Evolutionary conservation across 805 yeast species (phyloP).

Genomic region (Yamadazyma phyllophila): DNA sequence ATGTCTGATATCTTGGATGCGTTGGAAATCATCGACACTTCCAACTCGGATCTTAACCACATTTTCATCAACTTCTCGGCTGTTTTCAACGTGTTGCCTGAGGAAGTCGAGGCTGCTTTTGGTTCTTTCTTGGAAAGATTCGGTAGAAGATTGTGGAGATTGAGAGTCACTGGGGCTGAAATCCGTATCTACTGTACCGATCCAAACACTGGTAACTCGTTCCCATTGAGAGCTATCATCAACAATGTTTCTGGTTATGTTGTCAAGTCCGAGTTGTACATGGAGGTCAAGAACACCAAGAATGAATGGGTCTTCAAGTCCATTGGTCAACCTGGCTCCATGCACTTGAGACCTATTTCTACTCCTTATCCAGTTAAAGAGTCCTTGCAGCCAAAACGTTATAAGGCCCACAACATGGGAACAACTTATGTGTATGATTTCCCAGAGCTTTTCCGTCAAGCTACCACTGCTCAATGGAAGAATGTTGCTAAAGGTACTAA

Average conservation of each 20-base stretch:
- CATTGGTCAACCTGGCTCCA: slow-evolving; percentile 89
- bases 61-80: slow-evolving; percentile 97
- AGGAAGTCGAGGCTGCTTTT: slow-evolving; percentile 95
- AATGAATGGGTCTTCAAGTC: slow-evolving; percentile 98
- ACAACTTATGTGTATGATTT: slow-evolving; percentile 97
- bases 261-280: slow-evolving; percentile 90
- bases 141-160: slow-evolving; percentile 94
- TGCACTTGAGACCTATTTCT: slow-evolving; percentile 94
- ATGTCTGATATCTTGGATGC: slow-evolving; percentile 96
- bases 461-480: slow-evolving; percentile 83
- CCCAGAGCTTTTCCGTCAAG: slow-evolving; percentile 98
- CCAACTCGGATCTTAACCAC: slow-evolving; percentile 94
- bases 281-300: slow-evolving; percentile 86
- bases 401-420: slow-evolving; percentile 97
- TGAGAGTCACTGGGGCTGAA: slow-evolving; percentile 96
- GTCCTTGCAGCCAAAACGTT: slow-evolving; percentile 97
- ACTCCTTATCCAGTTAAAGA: slow-evolving; percentile 98
- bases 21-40: slow-evolving; percentile 88
- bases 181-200: slow-evolving; percentile 94
- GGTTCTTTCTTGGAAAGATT: slow-evolving; percentile 97
- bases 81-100: slow-evolving; percentile 89
- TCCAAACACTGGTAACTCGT: slow-evolving; percentile 79
- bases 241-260: slow-evolving; percentile 97
- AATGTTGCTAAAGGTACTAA: slow-evolving; percentile 50
- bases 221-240: slow-evolving; percentile 95